Base-by-base conservation (phyloP, 176 grass and related monocot genomes). In the Hordeum marinum region DNA sequence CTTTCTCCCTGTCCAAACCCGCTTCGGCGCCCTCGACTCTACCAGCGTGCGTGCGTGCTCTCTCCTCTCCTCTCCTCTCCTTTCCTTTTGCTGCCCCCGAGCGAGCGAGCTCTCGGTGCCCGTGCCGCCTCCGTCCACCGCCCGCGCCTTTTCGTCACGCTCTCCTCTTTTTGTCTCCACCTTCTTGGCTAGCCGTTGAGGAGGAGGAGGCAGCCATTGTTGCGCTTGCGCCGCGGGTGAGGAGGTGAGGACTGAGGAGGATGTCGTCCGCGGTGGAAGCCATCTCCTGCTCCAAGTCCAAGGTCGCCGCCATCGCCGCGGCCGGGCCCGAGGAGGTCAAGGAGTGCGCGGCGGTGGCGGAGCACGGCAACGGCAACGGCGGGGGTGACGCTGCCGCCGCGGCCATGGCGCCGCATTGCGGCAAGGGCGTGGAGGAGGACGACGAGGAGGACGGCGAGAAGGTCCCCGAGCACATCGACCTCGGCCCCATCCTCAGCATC, bases 401-500 rank as follows among this genome's bases (percentile, higher is more conserved):
- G n/a, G n/a, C n/a, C n/a, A n/a, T n/a, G n/a, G 60, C 79, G 9
- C 81, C 86, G 41, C 84, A 80, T 46, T 87, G 76, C 80, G 81
- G 70, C 20, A 76, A 87, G 70, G 71, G 23, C 13, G 90, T 82
- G 2, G 80, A 88, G 14, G 93, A 95, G 10, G 90, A 98, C 1
- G 90, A 97, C 0, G 95, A 95, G 0, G 93, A 92, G 13, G 84
- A 91, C 24, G 90, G 87, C 23, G 83, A 92, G 58, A 89, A 90
- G 58, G 88, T 32, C 11, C 68, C 88, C 61, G 84, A 92, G 68
- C 82, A 61, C 78, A 90, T 95, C 72, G 90, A 94, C 87, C 90
- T 99, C 72, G 94, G 97, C 14, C 97, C 97, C 24, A 79, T 58
- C 42, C 84, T 99, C 75, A 99, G 97, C 87, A 94, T 99, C 97